phyloP scores from a whole-genome alignment of 352 stramenopile genomes.

The Globisporangium ultimum region DNA sequence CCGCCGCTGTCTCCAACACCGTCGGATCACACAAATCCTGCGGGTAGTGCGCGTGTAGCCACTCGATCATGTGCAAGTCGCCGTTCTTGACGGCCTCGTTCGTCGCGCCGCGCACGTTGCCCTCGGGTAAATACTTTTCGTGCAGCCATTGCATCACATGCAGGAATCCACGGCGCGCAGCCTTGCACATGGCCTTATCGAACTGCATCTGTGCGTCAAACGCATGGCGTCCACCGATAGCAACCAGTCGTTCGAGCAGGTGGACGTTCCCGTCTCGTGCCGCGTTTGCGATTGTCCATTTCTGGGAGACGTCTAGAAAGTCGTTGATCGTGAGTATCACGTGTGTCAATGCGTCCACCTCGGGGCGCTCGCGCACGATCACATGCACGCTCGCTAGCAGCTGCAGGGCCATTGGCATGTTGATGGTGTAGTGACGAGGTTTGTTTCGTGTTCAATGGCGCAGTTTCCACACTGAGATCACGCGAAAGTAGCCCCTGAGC shows the following conservation, averaged over 20 bases:
- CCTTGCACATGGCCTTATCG: constrained; percentile 10
- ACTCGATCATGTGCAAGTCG: constrained; percentile 17
- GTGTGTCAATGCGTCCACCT: no score
- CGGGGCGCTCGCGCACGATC: no score
- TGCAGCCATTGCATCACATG: constrained; percentile 9
- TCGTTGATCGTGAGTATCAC: no score
- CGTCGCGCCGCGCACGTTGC: constrained; percentile 6
- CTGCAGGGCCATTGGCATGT: no score
- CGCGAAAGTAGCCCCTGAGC: no score
- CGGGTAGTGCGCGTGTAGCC: constrained; percentile 10
- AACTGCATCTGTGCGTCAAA: constrained; percentile 1
- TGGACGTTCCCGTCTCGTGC: constrained; percentile 4
- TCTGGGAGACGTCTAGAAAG: constrained; percentile 3
- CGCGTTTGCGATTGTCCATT: constrained; percentile 3
- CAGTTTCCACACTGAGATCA: no score
- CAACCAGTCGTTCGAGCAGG: constrained; percentile 1
- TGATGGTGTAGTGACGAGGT: no score
- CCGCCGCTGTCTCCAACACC: constrained; percentile 1
- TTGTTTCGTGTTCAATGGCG: no score
- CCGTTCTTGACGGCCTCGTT: constrained; percentile 8
- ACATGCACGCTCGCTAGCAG: no score
- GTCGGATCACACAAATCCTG: constrained; percentile 1
- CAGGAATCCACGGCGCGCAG: constrained; percentile 1
- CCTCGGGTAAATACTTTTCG: constrained; percentile 4
- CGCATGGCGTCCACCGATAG: neutral